These are phyloP conservation scores for Aspergillus bertholletiae DNA, from an alignment of 495 filamentous ascomycete species.

Conservation along the genomic window DNA sequence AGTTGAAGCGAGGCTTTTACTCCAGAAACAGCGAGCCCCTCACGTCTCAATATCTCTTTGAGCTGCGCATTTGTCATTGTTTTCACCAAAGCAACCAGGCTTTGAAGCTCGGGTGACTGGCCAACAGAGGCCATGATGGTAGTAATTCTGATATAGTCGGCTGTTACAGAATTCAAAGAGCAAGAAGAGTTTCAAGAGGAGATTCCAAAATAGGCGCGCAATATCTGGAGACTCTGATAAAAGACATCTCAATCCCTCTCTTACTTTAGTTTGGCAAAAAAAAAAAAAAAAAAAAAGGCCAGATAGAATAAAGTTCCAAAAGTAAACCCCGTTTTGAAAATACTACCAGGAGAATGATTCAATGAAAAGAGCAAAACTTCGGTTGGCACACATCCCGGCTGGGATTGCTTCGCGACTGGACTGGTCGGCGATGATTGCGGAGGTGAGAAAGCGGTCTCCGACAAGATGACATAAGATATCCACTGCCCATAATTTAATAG, in stretches of 20 bases:
- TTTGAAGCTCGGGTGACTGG: conserved; percentile 31
- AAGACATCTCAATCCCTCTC: conserved; percentile 20
- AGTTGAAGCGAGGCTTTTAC: conserved; percentile 76
- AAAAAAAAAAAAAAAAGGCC: not conserved
- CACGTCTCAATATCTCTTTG: conserved; percentile 65
- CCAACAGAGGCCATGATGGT: conserved; percentile 47
- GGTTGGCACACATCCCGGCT: not conserved
- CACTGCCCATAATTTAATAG: not conserved
- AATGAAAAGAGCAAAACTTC: not conserved
- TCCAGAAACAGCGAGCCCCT: conserved; percentile 69
- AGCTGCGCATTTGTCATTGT: conserved; percentile 67
- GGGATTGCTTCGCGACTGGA: not conserved
- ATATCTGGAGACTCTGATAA: conserved; percentile 12
- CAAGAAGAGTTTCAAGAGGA: conserved; percentile 8
- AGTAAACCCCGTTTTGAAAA: not conserved
- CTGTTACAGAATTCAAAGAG: not conserved
- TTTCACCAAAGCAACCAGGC: conserved; percentile 48
- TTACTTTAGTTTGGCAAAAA: not conserved
- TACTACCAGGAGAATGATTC: not conserved
- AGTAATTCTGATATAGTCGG: not conserved
- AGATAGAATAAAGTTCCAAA: not conserved
- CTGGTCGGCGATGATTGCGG: conserved; percentile 14
- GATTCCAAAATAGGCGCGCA: conserved; percentile 8
- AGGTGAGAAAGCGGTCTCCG: conserved; percentile 23
- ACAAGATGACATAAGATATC: conserved; percentile 40